phyloP scores from a whole-genome alignment of 2,329 filamentous ascomycete genomes.

The Seiridium unicorne region DNA sequence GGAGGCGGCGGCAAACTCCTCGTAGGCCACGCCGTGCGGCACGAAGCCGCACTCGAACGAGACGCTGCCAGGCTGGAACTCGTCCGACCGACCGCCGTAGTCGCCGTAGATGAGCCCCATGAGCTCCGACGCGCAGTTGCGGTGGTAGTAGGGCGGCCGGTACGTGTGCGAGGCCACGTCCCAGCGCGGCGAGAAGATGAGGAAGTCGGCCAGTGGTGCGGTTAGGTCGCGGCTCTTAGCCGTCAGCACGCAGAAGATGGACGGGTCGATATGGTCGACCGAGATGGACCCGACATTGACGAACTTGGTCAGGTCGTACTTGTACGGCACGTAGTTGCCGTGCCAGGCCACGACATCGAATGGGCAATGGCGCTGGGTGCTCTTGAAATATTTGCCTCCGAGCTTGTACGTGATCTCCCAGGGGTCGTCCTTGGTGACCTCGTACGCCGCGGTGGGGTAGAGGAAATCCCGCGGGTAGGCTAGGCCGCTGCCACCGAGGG shows the following conservation, averaged over 20 bases:
- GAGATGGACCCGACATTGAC: conserved; percentile 57
- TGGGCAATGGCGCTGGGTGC: conserved; percentile 62
- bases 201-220: conserved; percentile 60
- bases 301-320: conserved; percentile 56
- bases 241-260: conserved; percentile 64
- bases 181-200: conserved; percentile 68
- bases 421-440: conserved; percentile 46
- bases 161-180: conserved; percentile 61
- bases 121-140: conserved; percentile 56
- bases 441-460: conserved; percentile 57
- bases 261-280: conserved; percentile 66
- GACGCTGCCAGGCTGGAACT: conserved; percentile 46
- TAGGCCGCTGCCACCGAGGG: conserved; percentile 64
- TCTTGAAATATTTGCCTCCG: conserved; percentile 57
- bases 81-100: conserved; percentile 22
- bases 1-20: conserved; percentile 46
- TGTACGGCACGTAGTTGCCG: conserved; percentile 63
- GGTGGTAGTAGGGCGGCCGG: conserved; percentile 65
- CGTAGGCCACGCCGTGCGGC: conserved; percentile 48
- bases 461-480: conserved; percentile 67
- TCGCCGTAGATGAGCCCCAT: conserved; percentile 47
- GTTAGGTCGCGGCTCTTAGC: conserved; percentile 52
- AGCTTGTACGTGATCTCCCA: conserved; percentile 63
- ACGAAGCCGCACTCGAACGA: conserved; percentile 38
- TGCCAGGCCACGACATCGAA: conserved; percentile 75